Evolutionary conservation across 2,329 filamentous ascomycete genomes (phyloP).

Genomic region (Eutypella sp.): DNA sequence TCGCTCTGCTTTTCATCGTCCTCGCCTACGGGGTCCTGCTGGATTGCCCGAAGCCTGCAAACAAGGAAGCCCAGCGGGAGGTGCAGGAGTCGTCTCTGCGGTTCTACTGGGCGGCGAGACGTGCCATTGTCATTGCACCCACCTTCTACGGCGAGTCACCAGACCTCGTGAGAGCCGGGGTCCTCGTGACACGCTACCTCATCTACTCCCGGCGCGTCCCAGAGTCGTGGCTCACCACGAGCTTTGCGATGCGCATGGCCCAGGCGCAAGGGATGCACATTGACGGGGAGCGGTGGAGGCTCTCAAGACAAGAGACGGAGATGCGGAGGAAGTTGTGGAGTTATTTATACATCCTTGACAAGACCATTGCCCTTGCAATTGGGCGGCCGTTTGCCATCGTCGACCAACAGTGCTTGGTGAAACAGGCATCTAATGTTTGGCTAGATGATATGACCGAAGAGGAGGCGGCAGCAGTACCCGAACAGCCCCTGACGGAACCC

Average conservation of each 20-base stretch:
- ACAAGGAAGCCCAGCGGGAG: constrained; percentile 29
- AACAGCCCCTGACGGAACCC: constrained; percentile 24
- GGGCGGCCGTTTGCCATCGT: constrained; percentile 35
- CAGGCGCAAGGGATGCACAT: constrained; percentile 39
- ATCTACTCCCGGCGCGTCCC: constrained; percentile 33
- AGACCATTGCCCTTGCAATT: constrained; percentile 34
- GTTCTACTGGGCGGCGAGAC: constrained; percentile 36
- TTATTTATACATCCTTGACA: constrained; percentile 34
- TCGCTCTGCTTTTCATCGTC: constrained; percentile 36
- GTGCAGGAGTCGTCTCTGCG: constrained; percentile 33
- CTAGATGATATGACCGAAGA: constrained; percentile 3
- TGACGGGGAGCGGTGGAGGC: constrained; percentile 34
- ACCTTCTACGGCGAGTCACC: constrained; percentile 36
- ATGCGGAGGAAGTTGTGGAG: constrained; percentile 34
- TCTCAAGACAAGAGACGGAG: constrained; percentile 31
- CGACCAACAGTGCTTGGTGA: constrained; percentile 33
- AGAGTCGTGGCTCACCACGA: constrained; percentile 36
- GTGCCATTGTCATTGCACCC: constrained; percentile 35
- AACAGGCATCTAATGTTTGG: constrained; percentile 30
- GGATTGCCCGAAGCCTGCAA: constrained; percentile 26
- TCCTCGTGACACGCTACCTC: constrained; percentile 34
- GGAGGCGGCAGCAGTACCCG: constrained; percentile 6
- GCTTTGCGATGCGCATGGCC: constrained; percentile 38
- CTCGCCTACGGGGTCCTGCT: constrained; percentile 34
- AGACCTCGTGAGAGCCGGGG: constrained; percentile 34